phyloP scores from a whole-genome alignment of 805 yeast genomes.

The Metschnikowia matae region DNA sequence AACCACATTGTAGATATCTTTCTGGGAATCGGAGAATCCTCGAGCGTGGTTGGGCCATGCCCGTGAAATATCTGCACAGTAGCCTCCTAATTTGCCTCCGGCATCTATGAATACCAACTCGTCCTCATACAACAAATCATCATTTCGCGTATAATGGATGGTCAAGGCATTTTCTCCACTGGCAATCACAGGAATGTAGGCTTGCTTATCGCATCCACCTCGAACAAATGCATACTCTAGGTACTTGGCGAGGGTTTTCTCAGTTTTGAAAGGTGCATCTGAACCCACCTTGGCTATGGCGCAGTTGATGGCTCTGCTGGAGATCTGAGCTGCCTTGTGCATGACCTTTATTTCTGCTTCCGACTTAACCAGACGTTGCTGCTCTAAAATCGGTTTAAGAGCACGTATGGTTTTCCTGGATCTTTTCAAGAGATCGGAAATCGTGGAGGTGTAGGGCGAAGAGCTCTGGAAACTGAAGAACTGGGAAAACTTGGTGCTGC shows the following conservation, averaged over 20 bases:
- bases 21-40: constrained; percentile 70
- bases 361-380: constrained; percentile 67
- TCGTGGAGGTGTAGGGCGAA: constrained; percentile 11
- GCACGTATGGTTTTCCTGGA: constrained; percentile 40
- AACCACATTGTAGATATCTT: constrained; percentile 85
- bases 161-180: constrained; percentile 86
- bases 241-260: constrained; percentile 73
- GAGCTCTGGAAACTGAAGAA: constrained; percentile 18
- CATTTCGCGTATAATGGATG: constrained; percentile 91
- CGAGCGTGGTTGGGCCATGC: constrained; percentile 88
- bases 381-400: constrained; percentile 39
- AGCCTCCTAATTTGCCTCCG: constrained; percentile 90
- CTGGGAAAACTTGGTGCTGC: constrained; percentile 12
- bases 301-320: constrained; percentile 77
- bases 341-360: constrained; percentile 70
- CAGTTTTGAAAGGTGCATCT: constrained; percentile 51
- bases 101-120: constrained; percentile 94
- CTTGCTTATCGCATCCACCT: constrained; percentile 87
- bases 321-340: constrained; percentile 78
- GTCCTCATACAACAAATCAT: constrained; percentile 68
- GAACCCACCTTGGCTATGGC: constrained; percentile 63
- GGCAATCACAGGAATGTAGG: constrained; percentile 95
- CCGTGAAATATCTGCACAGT: constrained; percentile 92
- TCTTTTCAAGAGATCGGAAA: constrained; percentile 21
- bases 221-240: constrained; percentile 77